Percentiles rank a stretch among this genome's conserved stretches.
Evolutionary conservation across 371 early-diverging fungal species (phyloP).

Genomic region (Mucor mucedo): DNA sequence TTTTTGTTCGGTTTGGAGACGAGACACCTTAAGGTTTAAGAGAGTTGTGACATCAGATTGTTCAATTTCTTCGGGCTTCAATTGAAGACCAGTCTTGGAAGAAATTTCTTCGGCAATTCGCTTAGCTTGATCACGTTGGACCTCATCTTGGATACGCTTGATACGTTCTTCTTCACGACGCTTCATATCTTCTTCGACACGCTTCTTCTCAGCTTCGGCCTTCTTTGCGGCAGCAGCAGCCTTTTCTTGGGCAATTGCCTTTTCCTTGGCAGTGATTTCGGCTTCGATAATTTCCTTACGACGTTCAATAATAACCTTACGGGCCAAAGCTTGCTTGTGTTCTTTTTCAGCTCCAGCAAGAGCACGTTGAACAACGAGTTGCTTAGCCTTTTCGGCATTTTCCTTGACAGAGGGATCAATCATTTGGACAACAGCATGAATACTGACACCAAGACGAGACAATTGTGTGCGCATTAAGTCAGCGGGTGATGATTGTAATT

Average conservation of each 20-base stretch:
- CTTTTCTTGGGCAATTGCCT: slow-evolving; percentile 79
- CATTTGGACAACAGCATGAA: slow-evolving; percentile 84
- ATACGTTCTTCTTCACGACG: slow-evolving; percentile 86
- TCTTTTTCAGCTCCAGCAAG: slow-evolving; percentile 80
- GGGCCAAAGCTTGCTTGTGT: slow-evolving; percentile 75
- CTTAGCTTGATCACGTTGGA: slow-evolving; percentile 84
- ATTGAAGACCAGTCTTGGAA: slow-evolving; percentile 79
- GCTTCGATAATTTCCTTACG: slow-evolving; percentile 92
- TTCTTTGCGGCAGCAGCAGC: slow-evolving; percentile 76
- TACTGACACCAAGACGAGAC: slow-evolving; percentile 74
- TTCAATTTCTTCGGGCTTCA: slow-evolving; percentile 86
- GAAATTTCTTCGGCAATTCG: slow-evolving; percentile 88
- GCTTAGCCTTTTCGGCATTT: slow-evolving; percentile 66
- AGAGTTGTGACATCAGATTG: slow-evolving; percentile 83
- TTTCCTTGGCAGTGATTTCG: slow-evolving; percentile 77
- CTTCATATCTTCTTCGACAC: slow-evolving; percentile 84
- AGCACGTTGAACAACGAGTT: slow-evolving; percentile 69
- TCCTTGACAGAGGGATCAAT: slow-evolving; percentile 81
- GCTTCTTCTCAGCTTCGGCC: slow-evolving; percentile 85
- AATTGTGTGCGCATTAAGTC: slow-evolving; percentile 89
- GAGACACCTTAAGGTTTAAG: slow-evolving; percentile 85
- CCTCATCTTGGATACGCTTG: slow-evolving; percentile 77
- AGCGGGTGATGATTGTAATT: slow-evolving; percentile 86
- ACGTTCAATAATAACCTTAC: slow-evolving; percentile 88
- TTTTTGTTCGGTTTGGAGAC: slow-evolving; percentile 89